Base-by-base conservation (phyloP, 1,284 basidiomycete genomes). In the Chalciporus sp. region DNA sequence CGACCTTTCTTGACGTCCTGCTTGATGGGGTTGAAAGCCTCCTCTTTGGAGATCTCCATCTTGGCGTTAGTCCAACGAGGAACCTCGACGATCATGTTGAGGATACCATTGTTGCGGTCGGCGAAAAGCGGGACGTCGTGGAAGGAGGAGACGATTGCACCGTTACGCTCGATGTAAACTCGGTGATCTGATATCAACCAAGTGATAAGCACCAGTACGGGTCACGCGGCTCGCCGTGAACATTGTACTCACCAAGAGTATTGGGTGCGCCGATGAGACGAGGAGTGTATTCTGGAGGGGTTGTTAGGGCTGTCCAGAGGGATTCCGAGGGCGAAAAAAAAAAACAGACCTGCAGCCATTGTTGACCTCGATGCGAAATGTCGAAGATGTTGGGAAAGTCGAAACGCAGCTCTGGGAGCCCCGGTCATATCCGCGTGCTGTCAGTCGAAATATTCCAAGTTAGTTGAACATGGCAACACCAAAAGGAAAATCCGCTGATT, bases 21-120 rank as follows among this genome's bases (percentile, higher is more conserved):
- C 77, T 97, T 95, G 89, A 99, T 98, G 65, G 95, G 95, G 80
- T 99, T 99, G 85, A 99, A 94, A 29, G 84, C 58, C 75, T 99
- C 96, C 71, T 97, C 94, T 79, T 98, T 98, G 76, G 84, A 95
- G 75, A 98, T 97, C 79, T 99, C 96, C 86, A 97, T 89, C 85
- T 98, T 98, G 55, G 94, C 94, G 82, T 99, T 99, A 74, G 95
- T 98, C 97, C 97, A 99, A 69, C 97, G 90, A 50, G 97, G 97
- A 58, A 99, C 90, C 79, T 99, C 96, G 72, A 98, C 95, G 73
- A 98, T 79, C 94, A 98, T 96, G 88, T 97, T 96, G 76, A 98
- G 83, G 80, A 98, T 90, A 70, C 90, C 92, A 74, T 90, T 90
- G 77, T 81, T 88, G 78, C 89, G 90, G 77, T 98, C 93, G 56